Conservation (phyloP, 1,284 basidiomycete species). For the Inonotus hispidus region DNA sequence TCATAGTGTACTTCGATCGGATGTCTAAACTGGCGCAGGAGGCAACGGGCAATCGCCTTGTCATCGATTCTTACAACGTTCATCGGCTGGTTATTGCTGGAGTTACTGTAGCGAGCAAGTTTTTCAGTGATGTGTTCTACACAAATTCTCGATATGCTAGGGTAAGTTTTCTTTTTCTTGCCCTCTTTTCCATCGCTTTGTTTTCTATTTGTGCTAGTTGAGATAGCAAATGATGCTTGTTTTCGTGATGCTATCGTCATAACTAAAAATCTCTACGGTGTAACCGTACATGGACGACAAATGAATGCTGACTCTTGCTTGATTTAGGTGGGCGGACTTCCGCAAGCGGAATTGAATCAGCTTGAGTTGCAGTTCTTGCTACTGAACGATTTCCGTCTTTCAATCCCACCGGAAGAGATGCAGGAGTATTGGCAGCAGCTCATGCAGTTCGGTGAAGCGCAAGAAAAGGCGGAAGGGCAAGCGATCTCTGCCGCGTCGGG, state of each 20-base stretch:
- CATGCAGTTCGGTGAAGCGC: constrained; percentile 52
- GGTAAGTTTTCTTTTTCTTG: constrained; percentile 44
- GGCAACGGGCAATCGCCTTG: constrained; percentile 70
- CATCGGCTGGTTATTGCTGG: constrained; percentile 96
- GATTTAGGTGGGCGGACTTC: constrained; percentile 84
- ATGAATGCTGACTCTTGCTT: not conserved
- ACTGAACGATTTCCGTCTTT: constrained; percentile 90
- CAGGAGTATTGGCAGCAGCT: constrained; percentile 93
- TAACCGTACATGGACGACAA: not conserved
- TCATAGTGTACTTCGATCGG: constrained; percentile 96
- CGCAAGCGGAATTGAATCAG: constrained; percentile 91
- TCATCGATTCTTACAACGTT: constrained; percentile 96
- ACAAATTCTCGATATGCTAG: constrained; percentile 99
- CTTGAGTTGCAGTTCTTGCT: constrained; percentile 96
- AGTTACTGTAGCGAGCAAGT: constrained; percentile 97
- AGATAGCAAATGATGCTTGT: not conserved
- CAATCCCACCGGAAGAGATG: constrained; percentile 88
- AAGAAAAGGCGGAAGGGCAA: constrained; percentile 26
- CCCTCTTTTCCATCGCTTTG: not conserved
- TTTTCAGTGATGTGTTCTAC: constrained; percentile 98
- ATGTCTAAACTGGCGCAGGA: constrained; percentile 70
- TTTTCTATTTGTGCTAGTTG: not conserved
- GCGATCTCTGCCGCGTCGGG: constrained; percentile 22
- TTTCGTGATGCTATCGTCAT: not conserved
- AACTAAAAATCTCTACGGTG: not conserved